Evolutionary conservation across 805 yeast genomes (phyloP), one percentile per base, ranked within the genome.

Genomic region (Pichia thaimueangensis): DNA sequence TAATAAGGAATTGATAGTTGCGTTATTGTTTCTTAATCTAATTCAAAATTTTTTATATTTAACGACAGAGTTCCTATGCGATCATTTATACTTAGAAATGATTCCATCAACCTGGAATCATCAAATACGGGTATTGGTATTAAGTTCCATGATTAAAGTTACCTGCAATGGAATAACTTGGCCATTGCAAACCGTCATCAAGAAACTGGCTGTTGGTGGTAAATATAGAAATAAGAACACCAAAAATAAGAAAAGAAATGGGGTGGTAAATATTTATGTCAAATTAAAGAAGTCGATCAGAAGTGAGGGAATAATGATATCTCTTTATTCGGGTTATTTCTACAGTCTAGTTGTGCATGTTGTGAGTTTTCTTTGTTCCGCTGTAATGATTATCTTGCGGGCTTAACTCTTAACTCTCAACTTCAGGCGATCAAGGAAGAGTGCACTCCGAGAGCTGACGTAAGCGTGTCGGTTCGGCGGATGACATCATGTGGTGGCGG

Each of bases 371-470:
- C 25, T 23, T 11, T 23, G 3, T 23, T 23, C 33, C 17, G 19
- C 17, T 9, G 15, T 30, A n/a, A n/a, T n/a, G n/a, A n/a, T n/a
- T n/a, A n/a, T n/a, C n/a, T n/a, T n/a, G n/a, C n/a, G n/a, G n/a
- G n/a, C n/a, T n/a, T n/a, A n/a, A n/a, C n/a, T n/a, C n/a, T n/a
- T n/a, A n/a, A n/a, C n/a, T n/a, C n/a, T n/a, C n/a, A n/a, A n/a
- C n/a, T n/a, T n/a, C n/a, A n/a, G n/a, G n/a, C 38, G 25, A 22
- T 19, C n/a, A 6, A 24, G 40, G 40, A 24, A 28, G 27, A 12
- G 6, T 37, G 40, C 17, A 28, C 40, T 37, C 40, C 40, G 40
- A 28, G 19, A 30, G 6, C 12, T 37, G 17, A 37, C 40, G 40
- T 28, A 15, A 19, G 10, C 16, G 7, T 15, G 6, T 8, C 6